Base-by-base conservation (phyloP, 2,329 filamentous ascomycete species). In the Mariannaea elegans region DNA sequence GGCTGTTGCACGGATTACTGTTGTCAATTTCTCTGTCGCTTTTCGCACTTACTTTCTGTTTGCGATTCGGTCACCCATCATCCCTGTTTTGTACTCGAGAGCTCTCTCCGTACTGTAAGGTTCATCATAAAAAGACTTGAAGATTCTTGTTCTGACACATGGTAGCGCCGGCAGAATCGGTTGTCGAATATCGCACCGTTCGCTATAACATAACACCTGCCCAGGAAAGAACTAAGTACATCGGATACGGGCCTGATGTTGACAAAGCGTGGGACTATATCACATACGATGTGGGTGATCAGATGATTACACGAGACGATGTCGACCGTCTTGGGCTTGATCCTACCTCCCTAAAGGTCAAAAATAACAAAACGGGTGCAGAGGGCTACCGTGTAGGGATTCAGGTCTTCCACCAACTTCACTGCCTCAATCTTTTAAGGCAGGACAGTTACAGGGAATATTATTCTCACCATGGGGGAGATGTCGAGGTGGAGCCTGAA, bases 381-480 rank as follows among this genome's bases (percentile, higher is more conserved):
- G 79, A 81, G 34, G 86, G 85, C 1, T 88, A 87, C 65, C 78
- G 85, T n/a, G 84, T 86, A 0, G 86, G 82, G 0, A 73, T 87
- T 3, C 83, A 87, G 66, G 83, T 85, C 0, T 86, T 87, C 72
- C 84, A 87, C n/a, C 65, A 68, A 5, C 75, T 84, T 31, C 81
- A 83, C 67, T 84, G 81, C 70, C 73, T 83, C 34, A 83, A 84
- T 66, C 66, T 83, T 32, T 71, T 78, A 66, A 71, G 81, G 12
- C 80, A 84, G 65, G 77, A 81, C 8, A 79, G 80, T 3, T 82
- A 82, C 66, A 80, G 77, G 57, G 80, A 82, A 7, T 81, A 84
- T 63, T 85, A 85, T 67, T 71, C 71, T 1, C 73, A 78, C 6
- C 70, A 80, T 4, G 81, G 79, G 10, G 82, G 82, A 4, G 82